A percentile compares a stretch with the other conserved stretches of the same genome.
phyloP scores from a whole-genome alignment of 164 flowering plant genomes.

The Brasenia schreberi region DNA sequence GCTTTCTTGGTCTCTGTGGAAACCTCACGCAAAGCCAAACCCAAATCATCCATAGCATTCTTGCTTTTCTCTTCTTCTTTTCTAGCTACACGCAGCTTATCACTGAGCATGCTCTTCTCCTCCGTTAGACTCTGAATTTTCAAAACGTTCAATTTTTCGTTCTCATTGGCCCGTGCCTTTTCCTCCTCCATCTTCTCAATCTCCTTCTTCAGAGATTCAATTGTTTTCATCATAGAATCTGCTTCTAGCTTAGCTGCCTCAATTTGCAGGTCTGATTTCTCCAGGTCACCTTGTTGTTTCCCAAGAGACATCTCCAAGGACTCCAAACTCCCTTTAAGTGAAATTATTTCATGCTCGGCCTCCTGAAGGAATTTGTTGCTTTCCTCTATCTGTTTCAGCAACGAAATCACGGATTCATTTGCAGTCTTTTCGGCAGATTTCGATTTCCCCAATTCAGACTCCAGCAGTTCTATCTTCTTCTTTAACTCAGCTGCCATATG shows the following conservation, averaged over 20 bases:
- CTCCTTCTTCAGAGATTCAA: conserved; percentile 45
- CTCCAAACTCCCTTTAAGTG: conserved; percentile 50
- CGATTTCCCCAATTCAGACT: conserved; percentile 37
- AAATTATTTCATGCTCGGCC: conserved; percentile 49
- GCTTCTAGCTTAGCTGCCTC: conserved; percentile 36
- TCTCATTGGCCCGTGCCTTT: conserved; percentile 51
- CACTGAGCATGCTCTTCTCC: conserved; percentile 66
- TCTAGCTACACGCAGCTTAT: conserved; percentile 45
- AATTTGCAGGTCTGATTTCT: conserved; percentile 33
- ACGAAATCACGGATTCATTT: conserved; percentile 49
- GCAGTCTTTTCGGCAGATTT: conserved; percentile 56
- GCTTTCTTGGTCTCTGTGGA: conserved; percentile 74
- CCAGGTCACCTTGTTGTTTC: conserved; percentile 46
- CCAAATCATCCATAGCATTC: conserved; percentile 85
- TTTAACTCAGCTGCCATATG: conserved; percentile 50
- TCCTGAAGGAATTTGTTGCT: conserved; percentile 53
- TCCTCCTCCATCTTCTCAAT: conserved; percentile 57
- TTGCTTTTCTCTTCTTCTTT: conserved; percentile 84
- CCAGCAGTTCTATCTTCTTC: conserved; percentile 41
- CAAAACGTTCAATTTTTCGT: conserved; percentile 63
- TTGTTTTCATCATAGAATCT: conserved; percentile 27
- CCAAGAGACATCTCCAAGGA: conserved; percentile 53
- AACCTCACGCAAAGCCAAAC: conserved; percentile 84
- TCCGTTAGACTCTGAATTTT: conserved; percentile 54
- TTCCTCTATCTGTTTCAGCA: conserved; percentile 59